A percentile compares a stretch with the other conserved stretches of the same genome.
Conservation (phyloP, 2,329 filamentous ascomycete genomes). For the Myriosclerotinia curreyana region DNA sequence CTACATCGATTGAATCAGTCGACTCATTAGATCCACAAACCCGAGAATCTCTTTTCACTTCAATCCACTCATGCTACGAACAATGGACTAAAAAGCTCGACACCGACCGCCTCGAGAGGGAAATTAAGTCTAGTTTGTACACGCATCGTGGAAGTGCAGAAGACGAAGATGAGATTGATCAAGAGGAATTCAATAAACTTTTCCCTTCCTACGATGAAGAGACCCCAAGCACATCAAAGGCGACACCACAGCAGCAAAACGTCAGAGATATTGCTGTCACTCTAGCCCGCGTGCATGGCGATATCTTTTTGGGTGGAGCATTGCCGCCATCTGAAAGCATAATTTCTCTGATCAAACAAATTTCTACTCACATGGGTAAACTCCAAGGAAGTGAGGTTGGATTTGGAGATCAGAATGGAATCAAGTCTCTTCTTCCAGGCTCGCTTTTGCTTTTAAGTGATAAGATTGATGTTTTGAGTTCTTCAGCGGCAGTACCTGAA, state of each 20-base stretch:
- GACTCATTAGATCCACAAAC: conserved; percentile 42
- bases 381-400: conserved; percentile 24
- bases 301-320: conserved; percentile 39
- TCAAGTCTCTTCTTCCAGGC: conserved; percentile 60
- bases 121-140: conserved; percentile 73
- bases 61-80: conserved; percentile 70
- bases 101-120: conserved; percentile 71
- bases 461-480: conserved; percentile 50
- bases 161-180: conserved; percentile 70
- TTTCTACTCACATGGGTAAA: conserved; percentile 33
- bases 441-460: conserved; percentile 64
- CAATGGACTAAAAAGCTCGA: conserved; percentile 78
- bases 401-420: conserved; percentile 40
- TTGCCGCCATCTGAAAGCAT: conserved; percentile 35
- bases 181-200: conserved; percentile 72
- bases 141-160: conserved; percentile 76
- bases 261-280: conserved; percentile 46
- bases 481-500: conserved; percentile 41
- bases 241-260: conserved; percentile 17
- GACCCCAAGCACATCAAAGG: conserved; percentile 29
- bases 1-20: conserved; percentile 49
- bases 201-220: conserved; percentile 73
- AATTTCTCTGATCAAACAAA: conserved; percentile 33
- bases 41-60: conserved; percentile 58
- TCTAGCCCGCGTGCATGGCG: conserved; percentile 58